Conservation (phyloP, 1,139 yeast genomes). For the Debaryomyces sp. region DNA sequence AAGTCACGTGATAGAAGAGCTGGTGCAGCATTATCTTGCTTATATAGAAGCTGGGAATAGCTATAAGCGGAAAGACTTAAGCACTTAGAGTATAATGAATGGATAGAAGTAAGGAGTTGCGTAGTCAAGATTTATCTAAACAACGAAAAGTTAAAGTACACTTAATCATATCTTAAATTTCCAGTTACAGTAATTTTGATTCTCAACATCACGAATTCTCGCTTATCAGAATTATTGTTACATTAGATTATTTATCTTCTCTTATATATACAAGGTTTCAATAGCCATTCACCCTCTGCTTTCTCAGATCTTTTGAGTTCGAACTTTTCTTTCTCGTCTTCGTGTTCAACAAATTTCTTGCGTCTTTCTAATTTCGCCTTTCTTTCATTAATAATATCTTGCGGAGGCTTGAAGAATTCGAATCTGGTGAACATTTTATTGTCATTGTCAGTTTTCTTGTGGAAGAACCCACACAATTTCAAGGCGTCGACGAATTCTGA, state of each 20-base stretch:
- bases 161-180: not conserved
- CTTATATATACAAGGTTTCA: conserved; percentile 95
- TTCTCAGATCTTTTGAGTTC: conserved; percentile 54
- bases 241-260: conserved; percentile 57
- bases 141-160: not conserved
- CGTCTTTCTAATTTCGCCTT: conserved; percentile 63
- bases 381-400: conserved; percentile 67
- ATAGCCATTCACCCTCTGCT: conserved; percentile 85
- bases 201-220: not conserved
- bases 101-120: not conserved
- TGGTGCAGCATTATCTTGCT: not conserved
- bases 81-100: not conserved
- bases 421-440: conserved; percentile 95
- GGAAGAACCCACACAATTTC: conserved; percentile 81
- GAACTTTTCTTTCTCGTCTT: conserved; percentile 60
- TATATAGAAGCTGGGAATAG: not conserved
- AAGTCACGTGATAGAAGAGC: conserved; percentile 11
- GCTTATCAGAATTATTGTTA: not conserved
- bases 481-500: conserved; percentile 78
- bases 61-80: not conserved
- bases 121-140: too few species aligned
- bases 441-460: conserved; percentile 80
- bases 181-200: not conserved
- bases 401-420: conserved; percentile 88
- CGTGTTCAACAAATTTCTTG: conserved; percentile 73